These are phyloP conservation scores for Vararia minispora DNA, from an alignment of 768 basidiomycete species.

Conservation along the genomic window DNA sequence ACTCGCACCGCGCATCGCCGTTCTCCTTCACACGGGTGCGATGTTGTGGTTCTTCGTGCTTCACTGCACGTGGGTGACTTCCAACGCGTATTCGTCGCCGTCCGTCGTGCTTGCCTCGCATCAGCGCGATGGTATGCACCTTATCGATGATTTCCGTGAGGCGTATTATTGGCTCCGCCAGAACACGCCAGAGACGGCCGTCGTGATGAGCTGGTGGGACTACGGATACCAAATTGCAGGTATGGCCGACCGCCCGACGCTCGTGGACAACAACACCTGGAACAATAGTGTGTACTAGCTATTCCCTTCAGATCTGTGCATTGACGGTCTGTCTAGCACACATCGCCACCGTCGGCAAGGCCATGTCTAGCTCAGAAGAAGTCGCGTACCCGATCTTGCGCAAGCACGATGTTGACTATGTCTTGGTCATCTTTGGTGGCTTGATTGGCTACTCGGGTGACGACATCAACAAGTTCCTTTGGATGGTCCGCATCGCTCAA, in stretches of 20 bases:
- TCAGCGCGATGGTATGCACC: constrained; percentile 77
- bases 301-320: background rate
- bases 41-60: constrained; percentile 86
- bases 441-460: constrained; percentile 96
- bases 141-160: constrained; percentile 99
- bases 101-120: constrained; percentile 87
- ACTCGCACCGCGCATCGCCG: constrained; percentile 67
- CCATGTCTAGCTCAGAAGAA: constrained; percentile 91
- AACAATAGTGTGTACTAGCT: constrained; percentile 77
- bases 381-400: constrained; percentile 94
- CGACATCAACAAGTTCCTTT: constrained; percentile 99
- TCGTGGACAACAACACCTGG: constrained; percentile 99
- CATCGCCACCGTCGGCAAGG: constrained; percentile 98
- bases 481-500: constrained; percentile 95
- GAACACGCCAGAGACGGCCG: constrained; percentile 86
- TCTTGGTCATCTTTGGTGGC: constrained; percentile 95
- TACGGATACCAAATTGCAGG: constrained; percentile 99
- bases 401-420: constrained; percentile 96
- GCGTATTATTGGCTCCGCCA: constrained; percentile 98
- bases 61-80: constrained; percentile 96
- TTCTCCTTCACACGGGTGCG: constrained; percentile 63
- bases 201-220: constrained; percentile 99
- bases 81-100: constrained; percentile 91
- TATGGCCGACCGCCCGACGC: constrained; percentile 92
- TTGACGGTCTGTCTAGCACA: constrained; percentile 44